A percentile compares a stretch with the other conserved stretches of the same genome.
phyloP scores from a whole-genome alignment of 164 flowering plant species.

The Magnolia kwangsiensis region DNA sequence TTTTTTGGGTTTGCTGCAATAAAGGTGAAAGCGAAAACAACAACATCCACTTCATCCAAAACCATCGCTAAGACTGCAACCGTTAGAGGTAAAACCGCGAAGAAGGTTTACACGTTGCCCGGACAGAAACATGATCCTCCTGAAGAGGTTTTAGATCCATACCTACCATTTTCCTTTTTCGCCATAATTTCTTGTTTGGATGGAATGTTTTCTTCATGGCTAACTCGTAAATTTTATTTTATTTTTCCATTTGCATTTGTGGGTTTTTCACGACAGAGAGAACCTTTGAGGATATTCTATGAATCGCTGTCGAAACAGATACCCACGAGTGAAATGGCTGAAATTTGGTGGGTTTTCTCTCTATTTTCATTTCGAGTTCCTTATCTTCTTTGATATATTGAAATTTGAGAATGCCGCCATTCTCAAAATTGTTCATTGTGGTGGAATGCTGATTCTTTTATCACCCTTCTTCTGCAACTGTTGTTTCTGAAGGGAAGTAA shows the following conservation, averaged over 20 bases:
- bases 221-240: not conserved
- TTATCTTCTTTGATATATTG: not conserved
- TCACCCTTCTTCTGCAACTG: too few relatives aligned
- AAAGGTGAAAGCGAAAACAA: constrained; percentile 59
- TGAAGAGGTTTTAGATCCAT: constrained; percentile 62
- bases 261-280: constrained; percentile 55
- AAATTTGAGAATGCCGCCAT: not conserved
- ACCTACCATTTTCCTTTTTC: not conserved
- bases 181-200: not conserved
- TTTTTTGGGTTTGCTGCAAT: constrained; percentile 11
- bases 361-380: not conserved
- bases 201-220: not conserved
- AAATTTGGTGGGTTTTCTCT: constrained; percentile 66
- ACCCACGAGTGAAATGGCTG: constrained; percentile 98
- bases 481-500: too few relatives aligned
- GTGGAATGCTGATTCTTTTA: too few relatives aligned
- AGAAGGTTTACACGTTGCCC: constrained; percentile 72
- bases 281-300: constrained; percentile 90
- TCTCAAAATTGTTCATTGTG: too few relatives aligned
- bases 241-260: not conserved
- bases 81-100: constrained; percentile 44
- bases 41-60: constrained; percentile 46
- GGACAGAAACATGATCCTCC: constrained; percentile 91
- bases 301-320: constrained; percentile 82
- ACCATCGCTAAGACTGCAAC: constrained; percentile 38